Conservation (phyloP, 257 asterid genomes). For the Primulina huaijiensis region DNA sequence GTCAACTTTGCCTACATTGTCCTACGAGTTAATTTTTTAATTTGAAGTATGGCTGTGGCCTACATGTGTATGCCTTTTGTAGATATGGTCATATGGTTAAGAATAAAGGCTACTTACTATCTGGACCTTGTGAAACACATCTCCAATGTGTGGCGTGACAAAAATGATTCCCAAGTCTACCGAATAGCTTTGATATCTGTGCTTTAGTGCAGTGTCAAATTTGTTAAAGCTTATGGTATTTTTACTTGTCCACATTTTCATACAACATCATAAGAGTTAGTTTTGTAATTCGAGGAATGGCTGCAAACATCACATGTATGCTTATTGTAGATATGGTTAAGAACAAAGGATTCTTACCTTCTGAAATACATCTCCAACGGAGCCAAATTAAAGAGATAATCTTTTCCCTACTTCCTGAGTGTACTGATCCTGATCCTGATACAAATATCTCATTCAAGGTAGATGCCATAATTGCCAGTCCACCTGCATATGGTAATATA, state of each 20-base stretch:
- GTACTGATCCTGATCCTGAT: conserved; percentile 63
- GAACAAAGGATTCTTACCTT: conserved; percentile 95
- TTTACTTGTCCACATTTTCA: background rate
- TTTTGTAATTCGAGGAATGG: background rate
- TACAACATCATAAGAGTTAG: background rate
- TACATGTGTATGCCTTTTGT: conserved; percentile 23
- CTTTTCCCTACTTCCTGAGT: conserved; percentile 77
- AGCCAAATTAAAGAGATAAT: conserved; percentile 71
- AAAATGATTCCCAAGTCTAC: background rate
- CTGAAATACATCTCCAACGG: conserved; percentile 76
- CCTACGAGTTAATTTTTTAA: background rate
- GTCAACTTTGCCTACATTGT: background rate
- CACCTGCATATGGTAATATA: conserved; percentile 87
- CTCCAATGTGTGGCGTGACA: conserved; percentile 13
- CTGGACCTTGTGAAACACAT: conserved; percentile 75
- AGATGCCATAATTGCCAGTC: conserved; percentile 88
- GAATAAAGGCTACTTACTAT: conserved; percentile 91
- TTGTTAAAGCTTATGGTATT: background rate
- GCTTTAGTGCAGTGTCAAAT: background rate
- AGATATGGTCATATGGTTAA: conserved; percentile 98
- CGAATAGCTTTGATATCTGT: background rate
- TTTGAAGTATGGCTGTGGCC: background rate
- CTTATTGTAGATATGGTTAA: conserved; percentile 80
- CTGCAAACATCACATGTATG: background rate
- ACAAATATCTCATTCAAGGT: conserved; percentile 55